Evolutionary conservation across 768 basidiomycete species (phyloP).

Genomic region (Russula emetica): DNA sequence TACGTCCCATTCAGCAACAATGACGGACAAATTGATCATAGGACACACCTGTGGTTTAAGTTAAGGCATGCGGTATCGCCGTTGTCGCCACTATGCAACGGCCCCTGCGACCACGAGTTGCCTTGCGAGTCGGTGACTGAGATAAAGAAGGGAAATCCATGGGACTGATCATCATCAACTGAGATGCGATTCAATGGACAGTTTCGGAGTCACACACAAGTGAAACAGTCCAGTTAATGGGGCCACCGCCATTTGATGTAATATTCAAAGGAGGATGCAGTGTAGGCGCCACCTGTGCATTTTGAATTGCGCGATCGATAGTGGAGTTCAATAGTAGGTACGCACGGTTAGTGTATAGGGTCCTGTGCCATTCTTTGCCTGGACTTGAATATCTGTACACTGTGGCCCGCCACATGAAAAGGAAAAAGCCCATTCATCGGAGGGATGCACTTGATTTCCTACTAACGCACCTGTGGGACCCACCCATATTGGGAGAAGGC

Average conservation of each 20-base stretch:
- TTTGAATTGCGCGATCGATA: not conserved
- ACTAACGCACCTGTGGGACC: conserved; percentile 45
- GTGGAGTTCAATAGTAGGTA: conserved; percentile 1
- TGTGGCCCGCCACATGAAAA: conserved; percentile 27
- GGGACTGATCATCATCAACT: conserved; percentile 36
- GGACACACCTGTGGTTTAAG: conserved; percentile 15
- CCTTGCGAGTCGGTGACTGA: conserved; percentile 50
- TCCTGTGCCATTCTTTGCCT: conserved; percentile 53
- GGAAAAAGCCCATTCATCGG: too few species aligned
- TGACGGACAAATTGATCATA: too few species aligned
- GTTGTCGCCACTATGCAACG: conserved; percentile 49
- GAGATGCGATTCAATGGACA: conserved; percentile 25
- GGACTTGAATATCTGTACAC: conserved; percentile 56
- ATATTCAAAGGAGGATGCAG: conserved; percentile 60
- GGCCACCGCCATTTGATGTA: conserved; percentile 39
- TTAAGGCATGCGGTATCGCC: conserved; percentile 43
- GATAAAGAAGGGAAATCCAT: conserved; percentile 54
- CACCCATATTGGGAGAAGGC: conserved; percentile 58
- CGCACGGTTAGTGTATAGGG: conserved; percentile 56
- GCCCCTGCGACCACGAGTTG: conserved; percentile 53
- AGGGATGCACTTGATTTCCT: not conserved
- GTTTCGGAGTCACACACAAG: conserved; percentile 29
- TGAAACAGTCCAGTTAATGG: conserved; percentile 56
- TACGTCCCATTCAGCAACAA: not conserved
- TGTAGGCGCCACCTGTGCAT: conserved; percentile 49